phyloP scores from a whole-genome alignment of 441 rosid genomes.

The Omphalea diandra region DNA sequence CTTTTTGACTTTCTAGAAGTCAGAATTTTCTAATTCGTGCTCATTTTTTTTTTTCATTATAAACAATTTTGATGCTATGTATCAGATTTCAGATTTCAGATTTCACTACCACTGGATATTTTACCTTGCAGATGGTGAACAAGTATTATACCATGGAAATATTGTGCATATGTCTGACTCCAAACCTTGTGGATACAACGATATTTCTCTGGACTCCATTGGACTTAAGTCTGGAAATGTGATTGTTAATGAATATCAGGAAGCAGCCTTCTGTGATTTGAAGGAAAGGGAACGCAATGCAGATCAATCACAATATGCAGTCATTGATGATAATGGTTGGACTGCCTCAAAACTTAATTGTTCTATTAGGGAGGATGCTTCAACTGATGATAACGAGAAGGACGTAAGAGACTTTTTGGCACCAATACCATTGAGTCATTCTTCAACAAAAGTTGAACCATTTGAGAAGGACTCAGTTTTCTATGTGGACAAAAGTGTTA shows the following conservation, averaged over 20 bases:
- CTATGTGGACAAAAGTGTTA: slow-evolving; percentile 55
- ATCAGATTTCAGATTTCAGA: not conserved
- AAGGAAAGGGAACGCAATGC: slow-evolving; percentile 29
- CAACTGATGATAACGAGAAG: slow-evolving; percentile 19
- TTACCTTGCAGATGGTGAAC: slow-evolving; percentile 50
- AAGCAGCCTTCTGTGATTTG: slow-evolving; percentile 20
- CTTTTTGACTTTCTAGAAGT: not conserved
- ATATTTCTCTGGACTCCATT: slow-evolving; percentile 33
- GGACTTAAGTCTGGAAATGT: slow-evolving; percentile 34
- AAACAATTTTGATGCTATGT: not conserved
- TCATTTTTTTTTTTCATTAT: not conserved
- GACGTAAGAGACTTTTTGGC: slow-evolving; percentile 18
- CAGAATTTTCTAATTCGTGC: not conserved
- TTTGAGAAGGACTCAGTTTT: slow-evolving; percentile 36
- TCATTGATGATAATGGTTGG: slow-evolving; percentile 31
- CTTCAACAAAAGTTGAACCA: slow-evolving; percentile 28
- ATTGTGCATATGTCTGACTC: slow-evolving; percentile 32
- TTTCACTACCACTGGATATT: not conserved
- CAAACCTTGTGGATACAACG: slow-evolving; percentile 36
- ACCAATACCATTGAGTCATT: slow-evolving; percentile 22
- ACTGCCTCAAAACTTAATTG: slow-evolving; percentile 23
- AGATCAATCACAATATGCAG: slow-evolving; percentile 15
- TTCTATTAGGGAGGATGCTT: slow-evolving; percentile 17
- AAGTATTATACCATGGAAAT: slow-evolving; percentile 32
- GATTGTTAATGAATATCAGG: slow-evolving; percentile 30